phyloP scores from a whole-genome alignment of 768 basidiomycete species.

The Basidioascus undulatus region DNA sequence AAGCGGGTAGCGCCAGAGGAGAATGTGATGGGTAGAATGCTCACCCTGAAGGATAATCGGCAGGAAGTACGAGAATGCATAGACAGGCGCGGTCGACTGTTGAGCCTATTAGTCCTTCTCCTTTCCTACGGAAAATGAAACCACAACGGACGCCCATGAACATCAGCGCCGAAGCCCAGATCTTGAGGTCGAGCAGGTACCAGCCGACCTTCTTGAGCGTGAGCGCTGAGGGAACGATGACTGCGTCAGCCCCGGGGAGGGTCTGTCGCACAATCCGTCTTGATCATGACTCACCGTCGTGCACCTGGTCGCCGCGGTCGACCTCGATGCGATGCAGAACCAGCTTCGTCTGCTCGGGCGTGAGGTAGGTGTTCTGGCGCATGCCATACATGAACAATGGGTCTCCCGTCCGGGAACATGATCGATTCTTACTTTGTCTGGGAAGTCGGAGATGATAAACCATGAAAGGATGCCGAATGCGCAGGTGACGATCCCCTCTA shows the following conservation, averaged over 20 bases:
- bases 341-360: constrained; percentile 10
- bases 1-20: too few relatives aligned
- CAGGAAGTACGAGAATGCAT: constrained; percentile 1
- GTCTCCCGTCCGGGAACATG: too few relatives aligned
- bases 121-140: neutral
- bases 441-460: constrained; percentile 16
- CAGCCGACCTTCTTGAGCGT: constrained; percentile 5
- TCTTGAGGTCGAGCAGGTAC: constrained; percentile 12
- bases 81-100: neutral
- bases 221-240: too few relatives aligned
- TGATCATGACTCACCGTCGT: too few relatives aligned
- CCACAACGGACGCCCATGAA: constrained; percentile 13
- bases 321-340: constrained; percentile 12
- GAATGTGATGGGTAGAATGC: too few relatives aligned
- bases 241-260: too few relatives aligned
- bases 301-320: constrained; percentile 15
- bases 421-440: too few relatives aligned
- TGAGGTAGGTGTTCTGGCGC: constrained; percentile 15
- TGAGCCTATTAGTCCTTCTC: too few relatives aligned
- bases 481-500: constrained; percentile 13
- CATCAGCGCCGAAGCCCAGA: constrained; percentile 14
- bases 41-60: neutral
- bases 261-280: too few relatives aligned
- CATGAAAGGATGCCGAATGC: constrained; percentile 11
- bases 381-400: too few relatives aligned